Percentiles rank a stretch among this genome's conserved stretches.
Evolutionary conservation across 495 filamentous ascomycete genomes (phyloP).

Genomic region (Penicillium pancosmium): DNA sequence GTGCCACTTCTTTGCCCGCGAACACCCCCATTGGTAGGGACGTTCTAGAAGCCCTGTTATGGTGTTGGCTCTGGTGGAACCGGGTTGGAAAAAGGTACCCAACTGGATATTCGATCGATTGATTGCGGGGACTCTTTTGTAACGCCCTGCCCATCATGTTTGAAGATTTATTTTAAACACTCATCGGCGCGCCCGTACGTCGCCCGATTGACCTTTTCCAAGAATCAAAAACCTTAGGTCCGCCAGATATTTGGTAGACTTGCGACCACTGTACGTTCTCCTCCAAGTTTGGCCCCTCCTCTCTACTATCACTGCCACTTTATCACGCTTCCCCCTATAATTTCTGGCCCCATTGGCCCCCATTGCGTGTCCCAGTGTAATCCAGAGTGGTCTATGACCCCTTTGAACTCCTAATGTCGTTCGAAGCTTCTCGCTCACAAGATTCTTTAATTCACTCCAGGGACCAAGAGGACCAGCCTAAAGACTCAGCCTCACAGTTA

Average conservation of each 20-base stretch:
- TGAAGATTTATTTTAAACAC: slow-evolving; percentile 15
- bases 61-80: slow-evolving; percentile 5
- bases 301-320: slow-evolving; percentile 10
- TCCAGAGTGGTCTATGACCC: slow-evolving; percentile 20
- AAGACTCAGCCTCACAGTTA: slow-evolving; percentile 16
- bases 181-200: slow-evolving; percentile 3
- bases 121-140: slow-evolving; percentile 25
- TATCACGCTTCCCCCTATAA: slow-evolving; percentile 12
- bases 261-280: slow-evolving; percentile 23
- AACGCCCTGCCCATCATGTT: slow-evolving; percentile 17
- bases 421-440: slow-evolving; percentile 27
- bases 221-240: slow-evolving; percentile 19
- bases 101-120: slow-evolving; percentile 13
- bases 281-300: slow-evolving; percentile 2
- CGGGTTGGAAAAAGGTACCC: slow-evolving; percentile 10
- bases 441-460: slow-evolving; percentile 22
- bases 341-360: slow-evolving; percentile 20
- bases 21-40: slow-evolving; percentile 16
- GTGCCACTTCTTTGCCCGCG: slow-evolving; percentile 10
- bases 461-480: slow-evolving; percentile 14
- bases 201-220: slow-evolving; percentile 10
- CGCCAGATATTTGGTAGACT: slow-evolving; percentile 7
- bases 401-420: slow-evolving; percentile 25
- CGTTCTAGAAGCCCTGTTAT: slow-evolving; percentile 23
- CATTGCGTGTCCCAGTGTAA: slow-evolving; percentile 15